Base-by-base conservation (phyloP, 129 eudicot genomes). In the Artemisia tridentata region DNA sequence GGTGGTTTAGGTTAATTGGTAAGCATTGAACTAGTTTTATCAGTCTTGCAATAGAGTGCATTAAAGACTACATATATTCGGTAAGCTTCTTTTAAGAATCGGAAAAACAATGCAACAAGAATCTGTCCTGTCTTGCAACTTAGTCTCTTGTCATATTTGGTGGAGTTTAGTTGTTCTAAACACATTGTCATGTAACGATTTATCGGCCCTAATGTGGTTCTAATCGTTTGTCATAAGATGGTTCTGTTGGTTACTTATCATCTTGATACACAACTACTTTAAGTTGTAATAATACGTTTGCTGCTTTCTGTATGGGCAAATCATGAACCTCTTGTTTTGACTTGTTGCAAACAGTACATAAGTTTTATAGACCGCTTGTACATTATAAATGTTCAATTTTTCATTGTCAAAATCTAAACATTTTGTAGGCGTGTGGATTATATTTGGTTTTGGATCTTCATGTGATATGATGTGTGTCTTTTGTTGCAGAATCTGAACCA, bases 401-500 rank as follows among this genome's bases (percentile, higher is more conserved):
- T 38, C 7, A 7, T 2, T 38, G 45, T 38, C 45, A 38, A 8
- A 38, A 38, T 38, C n/a, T n/a, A 38, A 7, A 38, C 45, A 38
- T 38, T 38, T 38, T 38, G 45, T 43, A 23, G 45, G 13, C 10
- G 2, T 38, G 55, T 56, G 18, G 54, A 55, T 55, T 14, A 41
- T 69, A 41, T 18, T 54, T 49, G 55, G 50, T 7, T 34, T 53
- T 31, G 18, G 16, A 11, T 54, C 14, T 55, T 53, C 18, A 54
- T 55, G 64, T 13, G 5, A 38, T 38, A 71, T 16, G 49, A n/a
- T 14, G 16, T 15, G 49, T 21, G 4, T 58, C 55, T 72, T 72
- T 61, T 57, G 64, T 70, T 59, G 79, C 87, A 93, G 97, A 93
- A 90, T 57, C 62, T 93, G 80, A 90, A 93, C 84, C 99, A 93